Evolutionary conservation across 2,329 filamentous ascomycete genomes (phyloP), one percentile per base, ranked within the genome.

Genomic region (Nemania sp.): DNA sequence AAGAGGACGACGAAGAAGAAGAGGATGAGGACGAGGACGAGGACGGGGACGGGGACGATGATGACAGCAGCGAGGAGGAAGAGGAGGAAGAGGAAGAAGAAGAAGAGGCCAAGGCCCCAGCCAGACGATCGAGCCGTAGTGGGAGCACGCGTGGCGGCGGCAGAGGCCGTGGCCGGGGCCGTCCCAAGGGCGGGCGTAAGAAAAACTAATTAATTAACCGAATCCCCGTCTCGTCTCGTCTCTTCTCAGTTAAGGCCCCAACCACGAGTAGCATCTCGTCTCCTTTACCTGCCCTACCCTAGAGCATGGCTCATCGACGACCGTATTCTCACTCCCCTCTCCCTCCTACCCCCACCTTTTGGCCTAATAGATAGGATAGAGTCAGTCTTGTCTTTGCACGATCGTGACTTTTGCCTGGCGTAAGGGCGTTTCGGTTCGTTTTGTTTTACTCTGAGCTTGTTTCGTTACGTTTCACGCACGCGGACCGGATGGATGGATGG

Each of bases 181-280:
- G 69, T 25, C 67, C 60, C 13, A 72, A 69, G 39, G 67, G 59
- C 0, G 64, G 69, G 1, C 64, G 69, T 1, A 72, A 71, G 56
- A 71, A 65, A 54, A 65, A 54, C 15, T 65, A 34, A 60, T 20
- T 43, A 11, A 17, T 29, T 29, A n/a, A n/a, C n/a, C n/a, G n/a
- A n/a, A n/a, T n/a, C n/a, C n/a, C n/a, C n/a, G n/a, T n/a, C n/a
- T n/a, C n/a, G n/a, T n/a, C n/a, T n/a, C n/a, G n/a, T n/a, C n/a
- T n/a, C n/a, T n/a, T n/a, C 25, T 29, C 3, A 29, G 25, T 7
- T 29, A 29, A 7, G 25, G 25, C 25, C 3, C 25, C 25, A 29
- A 29, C 25, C 25, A 29, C 25, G 25, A 29, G 25, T 7, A 3
- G 25, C 25, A 7, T 29, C 4, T 29, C 25, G 25, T 29, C 25